Evolutionary conservation across 345 rosid genomes (phyloP).

Genomic region (Erysimum cheiranthoides): DNA sequence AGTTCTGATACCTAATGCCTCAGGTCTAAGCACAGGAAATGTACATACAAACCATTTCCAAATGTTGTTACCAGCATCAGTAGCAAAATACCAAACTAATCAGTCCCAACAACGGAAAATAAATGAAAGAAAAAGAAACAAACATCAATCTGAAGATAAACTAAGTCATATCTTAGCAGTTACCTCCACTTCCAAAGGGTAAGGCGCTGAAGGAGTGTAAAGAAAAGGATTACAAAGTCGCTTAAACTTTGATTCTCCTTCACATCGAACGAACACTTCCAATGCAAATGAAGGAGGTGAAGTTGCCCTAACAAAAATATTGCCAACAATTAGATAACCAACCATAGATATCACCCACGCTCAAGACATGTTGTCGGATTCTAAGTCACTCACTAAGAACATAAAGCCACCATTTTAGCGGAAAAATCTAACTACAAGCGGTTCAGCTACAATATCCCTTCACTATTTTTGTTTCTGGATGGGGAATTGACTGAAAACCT

Average conservation of each 20-base stretch:
- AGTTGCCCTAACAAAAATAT: constrained; percentile 71
- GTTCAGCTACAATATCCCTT: constrained; percentile 8
- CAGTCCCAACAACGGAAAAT: constrained; percentile 24
- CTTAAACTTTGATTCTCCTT: constrained; percentile 91
- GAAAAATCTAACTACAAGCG: constrained; percentile 1
- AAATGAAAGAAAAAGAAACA: constrained; percentile 32
- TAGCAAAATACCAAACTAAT: constrained; percentile 25
- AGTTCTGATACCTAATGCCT: constrained; percentile 11
- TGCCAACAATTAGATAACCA: constrained; percentile 30
- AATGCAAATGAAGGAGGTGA: constrained; percentile 98
- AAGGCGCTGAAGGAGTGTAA: constrained; percentile 94
- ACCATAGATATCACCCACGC: constrained; percentile 20
- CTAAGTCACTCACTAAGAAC: constrained; percentile 19
- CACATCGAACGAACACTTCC: constrained; percentile 95
- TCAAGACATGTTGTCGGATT: constrained; percentile 9
- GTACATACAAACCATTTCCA: constrained; percentile 28
- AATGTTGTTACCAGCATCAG: constrained; percentile 23
- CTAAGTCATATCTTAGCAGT: constrained; percentile 26
- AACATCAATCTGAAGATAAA: constrained; percentile 11
- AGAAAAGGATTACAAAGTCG: constrained; percentile 97
- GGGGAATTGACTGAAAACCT: neutral
- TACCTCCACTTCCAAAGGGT: constrained; percentile 97
- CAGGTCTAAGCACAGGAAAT: constrained; percentile 26
- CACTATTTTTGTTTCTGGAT: neutral
- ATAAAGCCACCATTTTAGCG: neutral